Conservation (phyloP, 2,329 filamentous ascomycete species). For the Dothiorella sarmentorum region DNA sequence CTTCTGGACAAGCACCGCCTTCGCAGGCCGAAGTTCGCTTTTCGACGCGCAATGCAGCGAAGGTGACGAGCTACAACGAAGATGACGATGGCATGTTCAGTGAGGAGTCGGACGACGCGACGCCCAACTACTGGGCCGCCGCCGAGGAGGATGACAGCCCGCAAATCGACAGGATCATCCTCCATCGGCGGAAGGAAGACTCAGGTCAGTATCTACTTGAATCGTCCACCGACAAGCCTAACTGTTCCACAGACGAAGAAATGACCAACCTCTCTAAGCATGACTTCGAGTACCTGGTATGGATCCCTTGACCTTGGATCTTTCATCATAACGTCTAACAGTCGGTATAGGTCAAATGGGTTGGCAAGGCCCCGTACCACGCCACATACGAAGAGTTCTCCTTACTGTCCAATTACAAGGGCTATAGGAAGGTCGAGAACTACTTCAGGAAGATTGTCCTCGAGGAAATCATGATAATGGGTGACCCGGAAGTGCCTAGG, state of each 20-base stretch:
- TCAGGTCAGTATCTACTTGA: constrained; percentile 31
- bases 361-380: constrained; percentile 90
- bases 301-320: constrained; percentile 21
- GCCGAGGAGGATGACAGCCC: constrained; percentile 74
- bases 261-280: constrained; percentile 53
- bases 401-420: constrained; percentile 70
- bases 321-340: constrained; percentile 20
- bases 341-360: constrained; percentile 79
- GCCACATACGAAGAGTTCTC: constrained; percentile 89
- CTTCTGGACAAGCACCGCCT: constrained; percentile 58
- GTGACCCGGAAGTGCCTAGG: constrained; percentile 69
- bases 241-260: constrained; percentile 32
- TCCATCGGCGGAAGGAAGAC: constrained; percentile 75
- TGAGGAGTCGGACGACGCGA: constrained; percentile 58
- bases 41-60: constrained; percentile 80
- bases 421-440: constrained; percentile 87
- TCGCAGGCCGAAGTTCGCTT: constrained; percentile 80
- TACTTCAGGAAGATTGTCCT: constrained; percentile 83
- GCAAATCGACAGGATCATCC: constrained; percentile 86
- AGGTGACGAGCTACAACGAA: constrained; percentile 66
- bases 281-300: constrained; percentile 76
- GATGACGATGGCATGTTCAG: constrained; percentile 58
- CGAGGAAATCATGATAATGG: constrained; percentile 68
- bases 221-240: constrained; percentile 19
- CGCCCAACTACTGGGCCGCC: constrained; percentile 66